phyloP scores from a whole-genome alignment of 805 yeast species.

The Candida morakotiae region DNA sequence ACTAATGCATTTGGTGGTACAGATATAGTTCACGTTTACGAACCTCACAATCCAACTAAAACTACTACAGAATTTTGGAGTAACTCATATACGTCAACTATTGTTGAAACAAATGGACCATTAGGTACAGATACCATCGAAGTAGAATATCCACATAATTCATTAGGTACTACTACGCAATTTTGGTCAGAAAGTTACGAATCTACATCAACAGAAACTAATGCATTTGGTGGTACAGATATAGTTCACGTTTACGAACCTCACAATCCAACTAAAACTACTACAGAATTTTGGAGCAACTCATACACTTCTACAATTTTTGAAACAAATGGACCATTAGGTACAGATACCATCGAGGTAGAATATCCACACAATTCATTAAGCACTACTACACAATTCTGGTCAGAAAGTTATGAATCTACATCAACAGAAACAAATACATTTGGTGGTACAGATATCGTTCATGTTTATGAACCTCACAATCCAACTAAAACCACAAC shows the following conservation, averaged over 20 bases:
- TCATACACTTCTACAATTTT: slow-evolving; percentile 14
- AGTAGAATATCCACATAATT: slow-evolving; percentile 5
- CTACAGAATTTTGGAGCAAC: neutral
- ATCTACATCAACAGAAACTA: neutral
- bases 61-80: neutral
- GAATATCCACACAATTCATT: slow-evolving; percentile 13
- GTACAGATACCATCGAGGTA: slow-evolving; percentile 14
- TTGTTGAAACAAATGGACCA: neutral
- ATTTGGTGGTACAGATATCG: slow-evolving; percentile 5
- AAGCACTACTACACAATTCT: slow-evolving; percentile 8
- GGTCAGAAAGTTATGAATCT: neutral
- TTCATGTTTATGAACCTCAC: slow-evolving; percentile 7
- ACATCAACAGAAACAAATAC: slow-evolving; percentile 5
- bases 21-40: neutral
- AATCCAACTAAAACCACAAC: slow-evolving; percentile 13
- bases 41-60: neutral
- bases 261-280: neutral
- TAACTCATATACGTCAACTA: neutral
- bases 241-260: slow-evolving; percentile 9
- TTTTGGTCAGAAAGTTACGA: neutral
- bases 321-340: slow-evolving; percentile 10
- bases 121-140: slow-evolving; percentile 9
- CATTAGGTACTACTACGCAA: neutral
- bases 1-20: neutral
- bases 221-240: slow-evolving; percentile 8